These are phyloP conservation scores for Endocarpon pusillum DNA, from an alignment of 495 filamentous ascomycete species.

Conservation along the genomic window DNA sequence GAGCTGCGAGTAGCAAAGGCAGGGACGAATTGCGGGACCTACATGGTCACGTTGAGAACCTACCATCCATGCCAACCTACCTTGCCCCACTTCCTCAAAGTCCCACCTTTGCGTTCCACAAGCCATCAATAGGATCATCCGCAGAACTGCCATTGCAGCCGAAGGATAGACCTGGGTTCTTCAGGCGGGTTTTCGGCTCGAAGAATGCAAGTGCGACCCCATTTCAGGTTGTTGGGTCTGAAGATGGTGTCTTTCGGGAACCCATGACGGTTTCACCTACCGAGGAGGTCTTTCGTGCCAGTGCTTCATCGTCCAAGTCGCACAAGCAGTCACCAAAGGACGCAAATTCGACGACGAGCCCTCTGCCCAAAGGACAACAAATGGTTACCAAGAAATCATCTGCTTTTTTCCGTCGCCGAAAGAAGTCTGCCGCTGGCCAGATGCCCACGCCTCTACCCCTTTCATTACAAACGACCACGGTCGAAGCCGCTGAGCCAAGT, in stretches of 20 bases:
- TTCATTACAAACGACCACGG: constrained; percentile 12
- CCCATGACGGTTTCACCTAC: too few species aligned
- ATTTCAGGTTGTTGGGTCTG: constrained; percentile 9
- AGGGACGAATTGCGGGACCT: too few species aligned
- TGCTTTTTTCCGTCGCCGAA: constrained; percentile 80
- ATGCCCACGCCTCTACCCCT: constrained; percentile 31
- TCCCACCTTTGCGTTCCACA: constrained; percentile 35
- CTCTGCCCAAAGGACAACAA: constrained; percentile 22
- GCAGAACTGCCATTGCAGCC: constrained; percentile 15
- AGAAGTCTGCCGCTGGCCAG: constrained; percentile 58
- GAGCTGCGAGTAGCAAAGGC: constrained; percentile 18
- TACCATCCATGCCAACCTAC: constrained; percentile 13
- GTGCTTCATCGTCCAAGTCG: constrained; percentile 9
- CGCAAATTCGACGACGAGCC: constrained; percentile 8
- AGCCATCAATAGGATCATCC: constrained; percentile 21
- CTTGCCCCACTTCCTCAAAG: constrained; percentile 29
- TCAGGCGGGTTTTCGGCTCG: constrained; percentile 72
- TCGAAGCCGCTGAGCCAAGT: constrained; percentile 33
- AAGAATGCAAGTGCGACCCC: constrained; percentile 20
- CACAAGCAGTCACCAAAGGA: constrained; percentile 14
- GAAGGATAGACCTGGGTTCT: constrained; percentile 75
- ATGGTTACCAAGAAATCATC: constrained; percentile 77
- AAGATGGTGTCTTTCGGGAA: too few species aligned
- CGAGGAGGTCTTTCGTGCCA: constrained; percentile 11
- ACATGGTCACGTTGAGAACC: constrained; percentile 13